Base-by-base conservation (phyloP, 1,139 yeast genomes). In the Pichia sp. region DNA sequence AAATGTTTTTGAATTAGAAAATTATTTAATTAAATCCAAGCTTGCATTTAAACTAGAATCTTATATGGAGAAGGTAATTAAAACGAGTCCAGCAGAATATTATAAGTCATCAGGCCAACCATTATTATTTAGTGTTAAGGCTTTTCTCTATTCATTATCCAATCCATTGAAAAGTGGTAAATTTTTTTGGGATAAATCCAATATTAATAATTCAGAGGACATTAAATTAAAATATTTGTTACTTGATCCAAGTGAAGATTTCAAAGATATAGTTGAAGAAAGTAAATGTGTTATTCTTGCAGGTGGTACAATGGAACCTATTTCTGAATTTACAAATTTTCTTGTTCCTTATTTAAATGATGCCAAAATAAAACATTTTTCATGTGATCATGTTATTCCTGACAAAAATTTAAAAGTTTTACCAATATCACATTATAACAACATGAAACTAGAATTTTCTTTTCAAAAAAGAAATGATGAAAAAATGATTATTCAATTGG, bases 261-360 rank as follows among this genome's bases (percentile, higher is more conserved):
- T 90, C 59, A 70, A 71, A 48, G 82, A 80, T 11, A 69, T 90
- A 2, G 77, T 87, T 0, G 76, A 78, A 6, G 74, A 80, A 31
- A 74, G 90, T 0, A 74, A 73, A 52, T 83, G 94, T 60, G 82
- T 90, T 0, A 69, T 90, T 3, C 62, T 90, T 6, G 95, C 96
- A 10, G 98, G 98, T 32, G 98, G 98, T 20, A 90, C 98, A 0
- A 89, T 90, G 97, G 95, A 87, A 58, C 98, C 98, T 0, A 71
- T 82, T 47, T 62, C 71, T 16, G 97, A 90, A 53, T 85, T 82
- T 57, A 64, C 73, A 9, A 70, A 77, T 28, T 76, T 74, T 51
- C 65, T 90, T 34, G 79, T 89, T 43, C 96, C 96, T 0, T 73
- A 75, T 39, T 48, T 82, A 6, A 53, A 67, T 0, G 48, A 59